These are phyloP conservation scores for Aspergillus chevalieri DNA, from an alignment of 2,329 filamentous ascomycete species.

Conservation along the genomic window DNA sequence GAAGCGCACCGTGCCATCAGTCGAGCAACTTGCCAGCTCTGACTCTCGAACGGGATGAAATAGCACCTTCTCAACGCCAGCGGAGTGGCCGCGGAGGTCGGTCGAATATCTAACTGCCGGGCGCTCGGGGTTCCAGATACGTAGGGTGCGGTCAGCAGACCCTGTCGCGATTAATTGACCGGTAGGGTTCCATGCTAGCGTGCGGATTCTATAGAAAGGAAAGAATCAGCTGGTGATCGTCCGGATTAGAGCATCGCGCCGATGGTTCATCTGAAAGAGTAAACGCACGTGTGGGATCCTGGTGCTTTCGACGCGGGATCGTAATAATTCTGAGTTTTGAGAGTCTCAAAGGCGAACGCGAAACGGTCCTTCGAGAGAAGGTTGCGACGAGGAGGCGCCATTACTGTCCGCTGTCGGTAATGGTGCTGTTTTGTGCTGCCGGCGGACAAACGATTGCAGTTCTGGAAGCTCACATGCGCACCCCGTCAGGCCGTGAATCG, in stretches of 20 bases:
- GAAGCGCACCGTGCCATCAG: slow-evolving; percentile 45
- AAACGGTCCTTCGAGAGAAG: slow-evolving; percentile 61
- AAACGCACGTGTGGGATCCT: slow-evolving; percentile 52
- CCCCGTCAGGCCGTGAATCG: slow-evolving; percentile 3
- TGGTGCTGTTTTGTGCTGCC: slow-evolving; percentile 2
- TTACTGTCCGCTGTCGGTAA: slow-evolving; percentile 13
- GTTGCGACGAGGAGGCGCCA: slow-evolving; percentile 37
- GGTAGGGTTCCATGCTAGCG: slow-evolving; percentile 82
- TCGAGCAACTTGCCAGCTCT: slow-evolving; percentile 45
- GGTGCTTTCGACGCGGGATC: slow-evolving; percentile 54
- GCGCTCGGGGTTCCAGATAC: slow-evolving; percentile 75
- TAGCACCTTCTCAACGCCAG: slow-evolving; percentile 43
- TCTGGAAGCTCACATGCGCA: slow-evolving; percentile 12
- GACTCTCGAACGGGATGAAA: slow-evolving; percentile 47
- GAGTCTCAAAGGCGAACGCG: slow-evolving; percentile 56
- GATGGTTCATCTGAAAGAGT: slow-evolving; percentile 6
- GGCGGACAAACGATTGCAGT: slow-evolving; percentile 10
- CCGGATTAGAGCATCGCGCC: too few species aligned
- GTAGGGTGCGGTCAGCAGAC: slow-evolving; percentile 76
- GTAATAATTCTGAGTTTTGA: slow-evolving; percentile 66
- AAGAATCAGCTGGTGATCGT: slow-evolving; percentile 3
- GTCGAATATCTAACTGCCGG: slow-evolving; percentile 43
- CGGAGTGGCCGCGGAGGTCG: slow-evolving; percentile 43
- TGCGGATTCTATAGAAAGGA: slow-evolving; percentile 54
- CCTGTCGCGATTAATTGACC: slow-evolving; percentile 81